Conservation (phyloP, 371 early-diverging fungal species). For the Quaeritorhiza haematococci region DNA sequence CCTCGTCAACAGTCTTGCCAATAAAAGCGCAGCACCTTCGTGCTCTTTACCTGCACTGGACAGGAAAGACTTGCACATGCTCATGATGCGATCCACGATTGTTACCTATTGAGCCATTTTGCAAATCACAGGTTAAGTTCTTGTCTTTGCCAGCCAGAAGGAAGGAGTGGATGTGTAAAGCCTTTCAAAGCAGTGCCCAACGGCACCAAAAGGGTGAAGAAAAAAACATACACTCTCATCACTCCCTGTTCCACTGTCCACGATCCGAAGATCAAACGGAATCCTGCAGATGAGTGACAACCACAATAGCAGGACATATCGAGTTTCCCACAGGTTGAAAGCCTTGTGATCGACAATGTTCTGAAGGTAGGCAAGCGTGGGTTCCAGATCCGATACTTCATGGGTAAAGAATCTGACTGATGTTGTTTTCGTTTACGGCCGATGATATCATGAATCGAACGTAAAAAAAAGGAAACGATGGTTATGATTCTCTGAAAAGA, state of each 20-base stretch:
- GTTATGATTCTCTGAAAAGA: constrained; percentile 6
- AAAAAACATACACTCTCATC: too few relatives aligned
- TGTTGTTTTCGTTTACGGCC: neutral
- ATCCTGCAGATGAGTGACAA: constrained; percentile 85
- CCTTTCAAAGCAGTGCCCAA: too few relatives aligned
- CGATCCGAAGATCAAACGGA: constrained; percentile 82
- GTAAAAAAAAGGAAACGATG: neutral
- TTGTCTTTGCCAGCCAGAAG: neutral
- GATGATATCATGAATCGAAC: neutral
- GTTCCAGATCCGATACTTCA: constrained; percentile 84
- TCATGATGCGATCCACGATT: constrained; percentile 23
- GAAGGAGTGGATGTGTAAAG: too few relatives aligned
- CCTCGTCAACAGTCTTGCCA: constrained; percentile 77
- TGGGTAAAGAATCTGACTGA: constrained; percentile 82
- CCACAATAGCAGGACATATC: constrained; percentile 79
- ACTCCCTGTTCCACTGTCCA: constrained; percentile 60
- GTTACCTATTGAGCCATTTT: too few relatives aligned
- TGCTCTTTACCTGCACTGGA: constrained; percentile 72
- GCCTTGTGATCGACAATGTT: constrained; percentile 8
- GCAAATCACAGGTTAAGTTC: too few relatives aligned
- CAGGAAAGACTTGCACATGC: constrained; percentile 39
- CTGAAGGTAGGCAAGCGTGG: constrained; percentile 56
- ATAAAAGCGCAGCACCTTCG: constrained; percentile 76
- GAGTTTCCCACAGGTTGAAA: constrained; percentile 58
- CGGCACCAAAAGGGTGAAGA: too few relatives aligned